phyloP scores from a whole-genome alignment of 768 basidiomycete species.

The Dacryopinax primogenitus region DNA sequence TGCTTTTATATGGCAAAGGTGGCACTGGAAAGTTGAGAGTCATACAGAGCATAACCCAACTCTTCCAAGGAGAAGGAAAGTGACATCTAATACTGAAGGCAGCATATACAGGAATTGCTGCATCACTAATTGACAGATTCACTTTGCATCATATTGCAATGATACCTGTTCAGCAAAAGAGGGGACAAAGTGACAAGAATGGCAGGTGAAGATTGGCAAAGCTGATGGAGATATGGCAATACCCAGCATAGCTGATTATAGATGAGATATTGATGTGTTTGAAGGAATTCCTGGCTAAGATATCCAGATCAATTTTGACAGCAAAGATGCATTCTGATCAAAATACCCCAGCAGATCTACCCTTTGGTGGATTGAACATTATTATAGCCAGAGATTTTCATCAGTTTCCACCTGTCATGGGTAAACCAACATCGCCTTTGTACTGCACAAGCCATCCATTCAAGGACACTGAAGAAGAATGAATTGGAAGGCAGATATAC shows the following conservation, averaged over 20 bases:
- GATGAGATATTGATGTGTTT: slow-evolving; percentile 34
- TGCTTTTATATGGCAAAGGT: slow-evolving; percentile 33
- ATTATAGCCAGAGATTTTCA: slow-evolving; percentile 36
- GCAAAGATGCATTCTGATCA: not conserved
- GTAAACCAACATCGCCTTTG: not conserved
- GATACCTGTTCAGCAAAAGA: slow-evolving; percentile 16
- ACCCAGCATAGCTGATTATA: slow-evolving; percentile 24
- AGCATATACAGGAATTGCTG: slow-evolving; percentile 33
- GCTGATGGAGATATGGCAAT: not conserved
- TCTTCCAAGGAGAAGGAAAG: slow-evolving; percentile 21
- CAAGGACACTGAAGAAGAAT: slow-evolving; percentile 2
- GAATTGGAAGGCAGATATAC: slow-evolving; percentile 22
- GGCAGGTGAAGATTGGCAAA: not conserved
- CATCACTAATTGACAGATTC: slow-evolving; percentile 30
- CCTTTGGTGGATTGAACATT: slow-evolving; percentile 27
- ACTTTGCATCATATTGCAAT: slow-evolving; percentile 29
- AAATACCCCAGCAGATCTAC: not conserved
- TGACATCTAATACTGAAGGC: slow-evolving; percentile 25
- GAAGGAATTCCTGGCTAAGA: slow-evolving; percentile 16
- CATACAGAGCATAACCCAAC: slow-evolving; percentile 30
- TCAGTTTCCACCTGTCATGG: slow-evolving; percentile 35
- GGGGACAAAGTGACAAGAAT: not conserved
- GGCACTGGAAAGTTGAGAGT: slow-evolving; percentile 36
- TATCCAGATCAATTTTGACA: slow-evolving; percentile 18
- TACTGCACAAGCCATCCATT: not conserved